phyloP scores from a whole-genome alignment of 805 yeast species.

The Cyberlindnera xylosilytica region DNA sequence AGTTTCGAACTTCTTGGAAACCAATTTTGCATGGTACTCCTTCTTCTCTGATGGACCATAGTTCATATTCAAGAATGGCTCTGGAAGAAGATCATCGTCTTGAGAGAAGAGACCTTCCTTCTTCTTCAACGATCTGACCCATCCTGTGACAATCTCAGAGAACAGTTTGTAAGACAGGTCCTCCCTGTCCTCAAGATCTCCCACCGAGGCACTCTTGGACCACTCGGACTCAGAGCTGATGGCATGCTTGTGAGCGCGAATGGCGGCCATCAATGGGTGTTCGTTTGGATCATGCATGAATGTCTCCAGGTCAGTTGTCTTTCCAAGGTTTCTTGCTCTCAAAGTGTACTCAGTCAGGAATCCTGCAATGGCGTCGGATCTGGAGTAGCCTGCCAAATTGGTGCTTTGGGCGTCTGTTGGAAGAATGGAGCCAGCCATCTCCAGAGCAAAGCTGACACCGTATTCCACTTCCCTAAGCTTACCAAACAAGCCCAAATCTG shows the following conservation, averaged over 20 bases:
- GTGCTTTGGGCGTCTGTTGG: slow-evolving; percentile 64
- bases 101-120: slow-evolving; percentile 64
- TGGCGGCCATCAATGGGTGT: slow-evolving; percentile 50
- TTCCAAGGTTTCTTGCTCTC: slow-evolving; percentile 46
- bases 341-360: slow-evolving; percentile 76
- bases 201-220: slow-evolving; percentile 44
- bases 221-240: slow-evolving; percentile 75
- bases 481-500: slow-evolving; percentile 37
- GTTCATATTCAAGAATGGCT: slow-evolving; percentile 76
- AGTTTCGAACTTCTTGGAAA: slow-evolving; percentile 53
- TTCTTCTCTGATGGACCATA: slow-evolving; percentile 78
- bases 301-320: slow-evolving; percentile 24
- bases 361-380: slow-evolving; percentile 61
- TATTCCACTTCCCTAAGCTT: slow-evolving; percentile 50
- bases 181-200: slow-evolving; percentile 32
- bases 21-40: slow-evolving; percentile 47
- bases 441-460: slow-evolving; percentile 89
- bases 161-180: slow-evolving; percentile 53
- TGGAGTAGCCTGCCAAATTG: slow-evolving; percentile 38
- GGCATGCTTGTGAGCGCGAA: slow-evolving; percentile 38
- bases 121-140: slow-evolving; percentile 63
- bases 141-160: slow-evolving; percentile 63
- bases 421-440: slow-evolving; percentile 75
- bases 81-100: slow-evolving; percentile 48
- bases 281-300: slow-evolving; percentile 36